Evolutionary conservation across 306 rosid genomes (phyloP).

Genomic region (Prunus mume): DNA sequence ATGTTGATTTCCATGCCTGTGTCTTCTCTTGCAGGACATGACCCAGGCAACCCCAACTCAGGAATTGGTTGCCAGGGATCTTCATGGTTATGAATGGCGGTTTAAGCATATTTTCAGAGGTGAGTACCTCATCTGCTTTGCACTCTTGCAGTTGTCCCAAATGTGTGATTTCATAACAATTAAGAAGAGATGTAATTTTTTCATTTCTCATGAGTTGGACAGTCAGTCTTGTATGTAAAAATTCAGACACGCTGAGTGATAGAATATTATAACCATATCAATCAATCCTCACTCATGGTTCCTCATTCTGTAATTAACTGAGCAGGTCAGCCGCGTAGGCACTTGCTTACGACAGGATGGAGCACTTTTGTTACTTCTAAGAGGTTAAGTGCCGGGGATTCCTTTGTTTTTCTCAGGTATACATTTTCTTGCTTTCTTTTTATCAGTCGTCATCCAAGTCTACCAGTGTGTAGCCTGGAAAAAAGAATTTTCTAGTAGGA

Average conservation of each 20-base stretch:
- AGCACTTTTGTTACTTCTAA: slow-evolving; percentile 95
- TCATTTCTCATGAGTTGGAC: neutral
- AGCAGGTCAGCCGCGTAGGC: slow-evolving; percentile 95
- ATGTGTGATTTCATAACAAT: neutral
- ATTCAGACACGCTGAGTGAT: neutral
- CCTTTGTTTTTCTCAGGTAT: slow-evolving; percentile 85
- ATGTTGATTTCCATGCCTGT: slow-evolving; percentile 11
- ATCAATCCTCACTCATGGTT: slow-evolving; percentile 9
- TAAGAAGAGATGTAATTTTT: neutral
- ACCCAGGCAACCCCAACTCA: slow-evolving; percentile 85
- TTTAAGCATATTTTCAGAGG: slow-evolving; percentile 97
- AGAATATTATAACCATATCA: neutral
- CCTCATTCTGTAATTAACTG: slow-evolving; percentile 14
- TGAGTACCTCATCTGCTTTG: slow-evolving; percentile 18
- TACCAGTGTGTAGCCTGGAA: neutral
- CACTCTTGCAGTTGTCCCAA: slow-evolving; percentile 6
- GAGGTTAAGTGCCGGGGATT: slow-evolving; percentile 86
- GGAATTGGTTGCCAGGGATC: slow-evolving; percentile 88
- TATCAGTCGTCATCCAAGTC: neutral
- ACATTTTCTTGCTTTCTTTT: neutral
- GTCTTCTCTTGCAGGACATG: slow-evolving; percentile 59
- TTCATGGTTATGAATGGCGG: slow-evolving; percentile 93
- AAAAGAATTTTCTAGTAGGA: neutral
- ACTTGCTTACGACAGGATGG: slow-evolving; percentile 97
- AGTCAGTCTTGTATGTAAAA: neutral